Percentiles rank a stretch among this genome's conserved stretches.
phyloP scores from a whole-genome alignment of 2,329 filamentous ascomycete genomes.

The Kalmusia sp. region DNA sequence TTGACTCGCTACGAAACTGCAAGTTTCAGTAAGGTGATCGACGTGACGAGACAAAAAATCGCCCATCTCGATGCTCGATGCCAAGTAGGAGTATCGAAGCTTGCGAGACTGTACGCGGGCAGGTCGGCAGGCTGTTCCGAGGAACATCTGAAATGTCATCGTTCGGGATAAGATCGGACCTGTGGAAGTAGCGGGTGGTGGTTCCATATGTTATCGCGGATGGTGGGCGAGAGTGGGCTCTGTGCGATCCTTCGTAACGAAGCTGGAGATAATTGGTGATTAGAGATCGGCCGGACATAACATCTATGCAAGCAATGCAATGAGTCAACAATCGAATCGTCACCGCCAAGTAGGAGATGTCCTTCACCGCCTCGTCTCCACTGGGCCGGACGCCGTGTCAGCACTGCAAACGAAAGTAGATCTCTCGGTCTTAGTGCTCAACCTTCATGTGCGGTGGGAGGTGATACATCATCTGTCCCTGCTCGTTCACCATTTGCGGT shows the following conservation, averaged over 20 bases:
- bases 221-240: neutral
- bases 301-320: neutral
- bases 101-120: neutral
- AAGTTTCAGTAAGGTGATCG: neutral
- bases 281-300: neutral
- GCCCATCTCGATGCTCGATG: neutral
- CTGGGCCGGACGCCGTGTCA: neutral
- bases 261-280: neutral
- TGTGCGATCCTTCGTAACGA: neutral
- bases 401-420: neutral
- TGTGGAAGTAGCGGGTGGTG: neutral
- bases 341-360: neutral
- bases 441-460: conserved; percentile 50
- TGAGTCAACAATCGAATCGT: neutral
- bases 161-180: neutral
- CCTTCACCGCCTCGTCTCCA: conserved; percentile 11
- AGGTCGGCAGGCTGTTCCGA: neutral
- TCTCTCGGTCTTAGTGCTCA: conserved; percentile 38
- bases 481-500: conserved; percentile 47
- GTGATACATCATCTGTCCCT: conserved; percentile 51
- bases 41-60: neutral
- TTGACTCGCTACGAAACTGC: too few relatives aligned
- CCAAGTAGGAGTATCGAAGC: neutral
- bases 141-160: neutral
- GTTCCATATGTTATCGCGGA: neutral